Conservation (phyloP, 2,329 filamentous ascomycete species). For the Ceratocystis albifundus region DNA sequence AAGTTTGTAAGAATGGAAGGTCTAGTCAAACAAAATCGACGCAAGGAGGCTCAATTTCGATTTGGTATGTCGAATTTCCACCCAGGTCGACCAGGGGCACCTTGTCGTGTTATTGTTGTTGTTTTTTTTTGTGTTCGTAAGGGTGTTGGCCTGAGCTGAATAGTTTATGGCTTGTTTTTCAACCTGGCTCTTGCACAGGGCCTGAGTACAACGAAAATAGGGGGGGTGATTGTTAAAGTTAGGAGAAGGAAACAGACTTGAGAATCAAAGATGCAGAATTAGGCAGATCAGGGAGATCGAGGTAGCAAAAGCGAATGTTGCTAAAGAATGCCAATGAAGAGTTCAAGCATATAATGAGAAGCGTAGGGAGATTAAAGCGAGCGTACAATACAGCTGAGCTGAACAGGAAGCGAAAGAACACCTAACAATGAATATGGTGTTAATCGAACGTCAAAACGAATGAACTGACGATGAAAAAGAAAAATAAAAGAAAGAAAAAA, state of each 20-base stretch:
- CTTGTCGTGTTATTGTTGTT: conserved; percentile 9
- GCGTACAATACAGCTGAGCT: not conserved
- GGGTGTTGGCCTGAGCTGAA: conserved; percentile 4
- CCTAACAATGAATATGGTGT: not conserved
- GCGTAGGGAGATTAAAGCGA: not conserved
- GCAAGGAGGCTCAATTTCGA: conserved; percentile 4
- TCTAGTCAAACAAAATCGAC: not conserved
- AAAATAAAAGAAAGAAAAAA: conserved; percentile 15
- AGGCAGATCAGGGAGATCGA: not conserved
- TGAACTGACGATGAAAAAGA: not conserved
- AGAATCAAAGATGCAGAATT: not conserved
- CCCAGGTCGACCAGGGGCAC: conserved; percentile 2
- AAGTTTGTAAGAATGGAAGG: not conserved
- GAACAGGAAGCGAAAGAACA: conserved; percentile 1
- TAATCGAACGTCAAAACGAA: not conserved
- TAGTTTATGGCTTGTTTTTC: not conserved
- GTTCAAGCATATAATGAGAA: not conserved
- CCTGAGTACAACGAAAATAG: not conserved
- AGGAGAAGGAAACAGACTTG: not conserved
- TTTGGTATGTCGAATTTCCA: not conserved
- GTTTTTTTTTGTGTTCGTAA: not conserved
- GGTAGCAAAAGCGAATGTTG: conserved; percentile 7
- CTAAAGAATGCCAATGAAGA: not conserved
- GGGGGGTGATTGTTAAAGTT: not conserved
- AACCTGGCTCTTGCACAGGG: not conserved